Evolutionary conservation across 345 rosid species (phyloP), one percentile per base, ranked within the genome.

Genomic region (Excoecaria agallocha): DNA sequence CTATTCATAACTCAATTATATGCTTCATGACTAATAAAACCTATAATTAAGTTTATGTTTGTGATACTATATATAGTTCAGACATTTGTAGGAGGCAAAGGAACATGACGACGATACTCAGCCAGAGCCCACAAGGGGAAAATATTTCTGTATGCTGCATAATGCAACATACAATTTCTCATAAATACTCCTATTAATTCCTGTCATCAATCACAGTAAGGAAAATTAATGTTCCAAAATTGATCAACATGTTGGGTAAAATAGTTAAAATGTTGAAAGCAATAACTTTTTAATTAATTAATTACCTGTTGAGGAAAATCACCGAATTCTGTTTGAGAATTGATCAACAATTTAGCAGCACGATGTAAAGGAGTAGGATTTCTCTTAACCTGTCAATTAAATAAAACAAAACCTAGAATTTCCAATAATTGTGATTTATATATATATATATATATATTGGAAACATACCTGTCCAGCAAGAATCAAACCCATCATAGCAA

Each of bases 401-500:
- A 39, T 19, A 46, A 45, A 59, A 10, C 22, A 10, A 20, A 5
- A 59, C 12, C 1, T 20, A 10, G 63, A 59, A 30, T 2, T 30
- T 30, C 1, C 1, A 2, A 2, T 30, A 30, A 30, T 30, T 30
- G 30, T 1, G 30, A 30, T 30, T 30, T 30, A n/a, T n/a, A n/a
- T n/a, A n/a, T n/a, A n/a, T n/a, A n/a, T n/a, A n/a, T n/a, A n/a
- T n/a, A n/a, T n/a, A n/a, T n/a, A n/a, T n/a, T n/a, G 71, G 4
- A 49, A 45, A 62, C 60, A 46, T 5, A 74, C 78, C 78, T 79
- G 75, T 0, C 78, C 78, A 46, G 30, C 61, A 37, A 43, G 48
- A 64, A 79, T 79, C 52, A 79, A 49, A 12, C 78, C 82, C 78
- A 79, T 61, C 75, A 74, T 25, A 15, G 82, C 82, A 39, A 37